phyloP scores from a whole-genome alignment of 2,329 filamentous ascomycete species.

The Fusarium sp. region DNA sequence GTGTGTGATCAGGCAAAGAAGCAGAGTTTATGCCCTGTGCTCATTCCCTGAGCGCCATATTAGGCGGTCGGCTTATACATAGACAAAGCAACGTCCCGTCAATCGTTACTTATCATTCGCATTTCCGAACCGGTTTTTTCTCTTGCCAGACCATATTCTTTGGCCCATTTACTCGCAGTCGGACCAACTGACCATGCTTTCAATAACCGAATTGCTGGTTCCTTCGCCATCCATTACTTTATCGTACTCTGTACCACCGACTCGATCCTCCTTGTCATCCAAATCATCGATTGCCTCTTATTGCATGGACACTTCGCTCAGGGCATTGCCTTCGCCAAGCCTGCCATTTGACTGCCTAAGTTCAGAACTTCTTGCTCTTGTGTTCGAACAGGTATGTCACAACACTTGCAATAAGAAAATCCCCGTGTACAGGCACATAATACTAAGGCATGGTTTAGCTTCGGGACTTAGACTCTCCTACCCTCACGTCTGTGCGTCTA shows the following conservation, averaged over 20 bases:
- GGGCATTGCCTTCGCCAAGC: constrained; percentile 13
- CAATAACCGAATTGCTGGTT: constrained; percentile 44
- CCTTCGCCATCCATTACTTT: constrained; percentile 37
- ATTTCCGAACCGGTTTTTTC: constrained; percentile 7
- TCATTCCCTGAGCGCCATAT: constrained; percentile 20
- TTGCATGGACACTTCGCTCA: constrained; percentile 43
- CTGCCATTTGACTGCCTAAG: constrained; percentile 53
- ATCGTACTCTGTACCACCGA: constrained; percentile 34
- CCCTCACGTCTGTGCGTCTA: constrained; percentile 54
- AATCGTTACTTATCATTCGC: constrained; percentile 12
- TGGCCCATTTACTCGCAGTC: constrained; percentile 7
- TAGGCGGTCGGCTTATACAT: constrained; percentile 39
- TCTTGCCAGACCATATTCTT: constrained; percentile 16
- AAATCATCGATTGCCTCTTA: constrained; percentile 20
- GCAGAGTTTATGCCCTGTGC: constrained; percentile 23
- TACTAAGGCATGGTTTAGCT: constrained; percentile 52
- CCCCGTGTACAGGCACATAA: not conserved
- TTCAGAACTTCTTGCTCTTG: constrained; percentile 59
- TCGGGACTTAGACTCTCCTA: constrained; percentile 53
- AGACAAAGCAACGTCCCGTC: constrained; percentile 25
- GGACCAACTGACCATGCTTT: constrained; percentile 36
- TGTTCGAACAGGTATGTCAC: constrained; percentile 57
- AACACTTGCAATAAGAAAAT: not conserved
- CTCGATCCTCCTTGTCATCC: constrained; percentile 22
- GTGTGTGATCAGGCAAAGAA: constrained; percentile 43